phyloP scores from a whole-genome alignment of 116 monocot species.

The Posidonia oceanica region DNA sequence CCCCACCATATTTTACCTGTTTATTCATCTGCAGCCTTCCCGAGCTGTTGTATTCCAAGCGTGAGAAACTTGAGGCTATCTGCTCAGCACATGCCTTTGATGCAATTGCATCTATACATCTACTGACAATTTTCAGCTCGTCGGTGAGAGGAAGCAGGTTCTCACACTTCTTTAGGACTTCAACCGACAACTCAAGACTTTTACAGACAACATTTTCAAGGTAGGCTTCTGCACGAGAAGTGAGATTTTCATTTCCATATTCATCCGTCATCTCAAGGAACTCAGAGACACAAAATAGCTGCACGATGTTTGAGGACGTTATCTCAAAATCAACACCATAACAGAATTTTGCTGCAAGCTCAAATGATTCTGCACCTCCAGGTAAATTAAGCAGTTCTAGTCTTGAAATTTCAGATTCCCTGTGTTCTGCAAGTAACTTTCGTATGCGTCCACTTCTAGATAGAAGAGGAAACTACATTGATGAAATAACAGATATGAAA shows the following conservation, averaged over 20 bases:
- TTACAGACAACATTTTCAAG: constrained; percentile 46
- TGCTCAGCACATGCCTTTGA: constrained; percentile 58
- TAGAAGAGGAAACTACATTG: constrained; percentile 56
- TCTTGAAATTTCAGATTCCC: constrained; percentile 36
- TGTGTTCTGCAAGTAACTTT: constrained; percentile 49
- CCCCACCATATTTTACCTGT: constrained; percentile 25
- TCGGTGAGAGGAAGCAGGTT: constrained; percentile 41
- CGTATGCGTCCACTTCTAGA: constrained; percentile 57
- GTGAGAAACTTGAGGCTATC: constrained; percentile 61
- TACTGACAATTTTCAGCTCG: constrained; percentile 43
- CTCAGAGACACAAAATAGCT: constrained; percentile 54
- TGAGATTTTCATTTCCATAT: constrained; percentile 46
- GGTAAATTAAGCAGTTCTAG: constrained; percentile 51
- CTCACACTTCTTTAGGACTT: constrained; percentile 54
- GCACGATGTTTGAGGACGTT: constrained; percentile 34
- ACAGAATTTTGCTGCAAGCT: no score
- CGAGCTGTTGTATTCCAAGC: constrained; percentile 56
- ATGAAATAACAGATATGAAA: constrained; percentile 1
- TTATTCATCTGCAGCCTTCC: constrained; percentile 55
- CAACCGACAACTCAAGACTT: constrained; percentile 53
- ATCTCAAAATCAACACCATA: constrained; percentile 72
- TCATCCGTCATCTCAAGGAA: constrained; percentile 82
- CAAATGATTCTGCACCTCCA: constrained; percentile 45
- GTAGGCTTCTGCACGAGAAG: constrained; percentile 42
- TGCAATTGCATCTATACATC: constrained; percentile 62